phyloP scores from a whole-genome alignment of 2,329 filamentous ascomycete species.

The Hysterium pulicare region DNA sequence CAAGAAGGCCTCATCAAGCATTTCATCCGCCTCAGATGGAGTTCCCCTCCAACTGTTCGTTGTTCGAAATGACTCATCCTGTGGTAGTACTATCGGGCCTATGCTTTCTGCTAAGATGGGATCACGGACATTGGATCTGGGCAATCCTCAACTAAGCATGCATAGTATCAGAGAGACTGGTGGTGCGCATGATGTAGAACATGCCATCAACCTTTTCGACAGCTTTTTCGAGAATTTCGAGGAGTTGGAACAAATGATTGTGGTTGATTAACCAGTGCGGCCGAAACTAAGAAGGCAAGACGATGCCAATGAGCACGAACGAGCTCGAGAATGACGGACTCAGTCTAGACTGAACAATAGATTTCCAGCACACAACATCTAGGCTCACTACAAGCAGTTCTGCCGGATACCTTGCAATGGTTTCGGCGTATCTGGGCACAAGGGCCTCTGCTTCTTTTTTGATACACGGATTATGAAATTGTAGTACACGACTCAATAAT shows the following conservation, averaged over 20 bases:
- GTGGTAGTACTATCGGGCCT: constrained; percentile 96
- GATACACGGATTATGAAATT: too few species aligned
- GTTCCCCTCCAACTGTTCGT: constrained; percentile 95
- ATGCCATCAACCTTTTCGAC: constrained; percentile 81
- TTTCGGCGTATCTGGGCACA: too few species aligned
- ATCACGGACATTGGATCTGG: constrained; percentile 83
- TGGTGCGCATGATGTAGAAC: constrained; percentile 80
- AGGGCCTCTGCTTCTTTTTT: too few species aligned
- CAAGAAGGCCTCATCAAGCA: constrained; percentile 47
- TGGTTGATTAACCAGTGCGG: constrained; percentile 64
- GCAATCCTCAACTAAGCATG: constrained; percentile 94
- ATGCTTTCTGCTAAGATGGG: constrained; percentile 88
- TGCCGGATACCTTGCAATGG: too few species aligned
- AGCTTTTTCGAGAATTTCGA: constrained; percentile 84
- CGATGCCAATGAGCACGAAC: too few species aligned
- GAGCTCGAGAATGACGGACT: too few species aligned
- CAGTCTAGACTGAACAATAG: too few species aligned
- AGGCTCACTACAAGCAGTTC: too few species aligned
- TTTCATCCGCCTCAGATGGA: constrained; percentile 51
- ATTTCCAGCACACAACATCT: too few species aligned
- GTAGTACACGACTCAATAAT: too few species aligned
- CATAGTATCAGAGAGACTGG: constrained; percentile 94
- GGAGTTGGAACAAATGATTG: constrained; percentile 75
- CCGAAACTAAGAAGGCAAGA: constrained; percentile 24
- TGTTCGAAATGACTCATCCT: constrained; percentile 90